Evolutionary conservation across 345 rosid species (phyloP).

Genomic region (Citrus hindsii): DNA sequence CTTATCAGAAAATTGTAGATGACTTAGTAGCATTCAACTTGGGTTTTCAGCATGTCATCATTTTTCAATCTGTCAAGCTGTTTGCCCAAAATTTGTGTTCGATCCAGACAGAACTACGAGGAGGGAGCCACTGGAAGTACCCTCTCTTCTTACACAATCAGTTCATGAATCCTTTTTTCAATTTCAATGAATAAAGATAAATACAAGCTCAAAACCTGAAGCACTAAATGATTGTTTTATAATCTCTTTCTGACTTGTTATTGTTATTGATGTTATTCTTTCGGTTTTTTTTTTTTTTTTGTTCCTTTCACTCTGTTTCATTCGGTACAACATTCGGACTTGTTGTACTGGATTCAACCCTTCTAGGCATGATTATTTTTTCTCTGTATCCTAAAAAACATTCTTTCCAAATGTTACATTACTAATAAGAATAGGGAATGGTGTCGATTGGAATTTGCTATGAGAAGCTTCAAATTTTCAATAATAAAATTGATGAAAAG

Average conservation of each 20-base stretch:
- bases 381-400: neutral
- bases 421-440: neutral
- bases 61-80: neutral
- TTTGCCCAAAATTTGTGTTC: neutral
- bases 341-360: neutral
- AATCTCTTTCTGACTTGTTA: neutral
- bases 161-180: too few species aligned
- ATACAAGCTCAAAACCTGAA: neutral
- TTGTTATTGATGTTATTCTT: neutral
- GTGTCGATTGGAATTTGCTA: neutral
- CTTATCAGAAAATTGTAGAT: neutral
- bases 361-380: neutral
- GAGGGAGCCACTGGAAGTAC: too few species aligned
- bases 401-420: neutral
- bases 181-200: too few species aligned
- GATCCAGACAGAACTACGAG: neutral
- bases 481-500: neutral
- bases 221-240: neutral
- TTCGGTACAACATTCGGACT: neutral
- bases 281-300: neutral
- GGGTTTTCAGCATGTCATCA: neutral
- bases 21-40: neutral
- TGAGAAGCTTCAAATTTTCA: slow-evolving; percentile 4
- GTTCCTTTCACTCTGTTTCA: neutral
- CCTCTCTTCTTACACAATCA: too few species aligned